Base-by-base conservation (phyloP, 352 stramenopile genomes). In the Pelagophyceae sp. region DNA sequence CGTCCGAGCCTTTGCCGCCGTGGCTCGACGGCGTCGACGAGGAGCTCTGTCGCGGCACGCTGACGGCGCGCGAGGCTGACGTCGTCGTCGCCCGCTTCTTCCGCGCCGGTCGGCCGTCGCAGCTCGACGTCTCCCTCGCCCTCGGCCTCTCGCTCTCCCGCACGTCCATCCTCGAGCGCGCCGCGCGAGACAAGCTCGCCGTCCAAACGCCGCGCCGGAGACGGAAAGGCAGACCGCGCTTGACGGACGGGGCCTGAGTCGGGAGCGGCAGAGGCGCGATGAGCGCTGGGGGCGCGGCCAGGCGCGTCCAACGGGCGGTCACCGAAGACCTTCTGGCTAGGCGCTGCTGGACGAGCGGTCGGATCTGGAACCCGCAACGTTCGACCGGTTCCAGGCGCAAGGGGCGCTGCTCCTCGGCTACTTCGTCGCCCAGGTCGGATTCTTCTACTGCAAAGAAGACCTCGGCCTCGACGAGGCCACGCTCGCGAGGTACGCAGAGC, bases 371-470 rank as follows among this genome's bases (percentile, higher is more conserved):
- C 45, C 45, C 45, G 45, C 45, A 23, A 54, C 45, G 45, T 23
- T 54, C 11, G 45, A 54, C 45, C 45, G 45, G 23, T 54, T 54
- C 23, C 45, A 54, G 45, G 45, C 45, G 11, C 45, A 54, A 54
- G 45, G 45, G 11, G 11, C 11, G 23, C 45, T 54, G 11, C 45
- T 54, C 45, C 45, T 54, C 45, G 45, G 45, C 45, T 54, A 54
- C 45, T 54, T 54, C 45, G 45, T 54, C 45, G 23, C 45, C 11
- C 11, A 54, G n/a, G 61, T 71, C 15, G 61, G 61, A 3, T 71
- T 40, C 31, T 71, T 71, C 61, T 71, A 71, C 25, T 71, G 37
- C 33, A 27, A 31, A 27, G 61, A 71, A 27, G 61, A 71, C 11
- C 33, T 71, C 29, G 15, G n/a, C 3, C 15, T 71, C 29, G 61